Evolutionary conservation across 495 filamentous ascomycete genomes (phyloP), one percentile per base, ranked within the genome.

Genomic region (Lindgomyces ingoldianus): DNA sequence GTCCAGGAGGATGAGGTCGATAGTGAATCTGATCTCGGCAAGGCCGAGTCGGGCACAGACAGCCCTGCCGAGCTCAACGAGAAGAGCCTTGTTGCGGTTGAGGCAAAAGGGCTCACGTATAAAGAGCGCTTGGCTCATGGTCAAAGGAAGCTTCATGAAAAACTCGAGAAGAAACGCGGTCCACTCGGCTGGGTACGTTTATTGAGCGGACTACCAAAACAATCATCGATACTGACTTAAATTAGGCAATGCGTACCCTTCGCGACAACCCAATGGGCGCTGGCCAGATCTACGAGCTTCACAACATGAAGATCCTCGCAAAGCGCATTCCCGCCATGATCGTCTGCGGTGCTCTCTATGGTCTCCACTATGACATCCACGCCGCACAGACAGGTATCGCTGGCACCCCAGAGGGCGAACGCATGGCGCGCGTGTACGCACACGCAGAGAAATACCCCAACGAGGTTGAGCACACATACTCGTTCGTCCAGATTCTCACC

Each of bases 281-380:
- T 22, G 87, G 87, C 42, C 77, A 84, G 68, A 80, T 89, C 49
- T 88, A 89, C 79, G 87, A 89, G 72, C 9, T 80, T 29, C 77
- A 84, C 72, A 89, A 89, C 79, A 78, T 89, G n/a, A 78, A 74
- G 68, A 78, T 77, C 46, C 56, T 87, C 45, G 14, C 77, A 52
- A 85, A 81, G 71, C 85, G 87, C 52, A 60, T 89, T 24, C 87
- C 87, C 3, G 85, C 87, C 49, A 77, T 77, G 65, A 73, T 86
- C 65, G 74, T 79, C 51, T 76, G 72, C 65, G 86, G 80, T 46
- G 68, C 77, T 9, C 79, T 89, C 25, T 90, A 90, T 70, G 87
- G 87, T 69, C 62, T 85, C 22, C 77, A 89, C 80, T 90, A 88
- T 76, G 87, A 90, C 65, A 89, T 90, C 74, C 87, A 89, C 80